Percentiles rank a stretch among this genome's conserved stretches.
Conservation (phyloP, 1,284 basidiomycete genomes). For the Exobasidium rhododendri region DNA sequence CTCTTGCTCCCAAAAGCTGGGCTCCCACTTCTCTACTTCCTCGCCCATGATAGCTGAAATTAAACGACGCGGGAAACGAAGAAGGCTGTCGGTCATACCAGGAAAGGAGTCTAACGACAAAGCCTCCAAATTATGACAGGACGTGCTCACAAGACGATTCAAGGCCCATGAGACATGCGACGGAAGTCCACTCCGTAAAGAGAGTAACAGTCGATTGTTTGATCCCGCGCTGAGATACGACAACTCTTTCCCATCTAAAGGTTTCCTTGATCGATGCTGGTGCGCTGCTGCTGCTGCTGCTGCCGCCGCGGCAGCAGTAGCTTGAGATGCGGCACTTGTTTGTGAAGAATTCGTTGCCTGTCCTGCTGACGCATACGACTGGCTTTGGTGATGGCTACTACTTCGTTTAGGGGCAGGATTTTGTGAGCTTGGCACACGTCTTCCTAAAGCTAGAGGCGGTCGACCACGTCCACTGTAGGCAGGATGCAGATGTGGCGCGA, state of each 20-base stretch:
- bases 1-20: constrained; percentile 30
- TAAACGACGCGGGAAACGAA: constrained; percentile 33
- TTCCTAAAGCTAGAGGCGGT: constrained; percentile 9
- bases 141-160: constrained; percentile 30
- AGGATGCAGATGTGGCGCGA: constrained; percentile 9
- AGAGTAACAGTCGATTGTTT: constrained; percentile 44
- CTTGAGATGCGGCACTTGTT: background rate
- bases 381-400: background rate
- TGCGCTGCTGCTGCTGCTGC: background rate
- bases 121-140: constrained; percentile 21
- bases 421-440: background rate
- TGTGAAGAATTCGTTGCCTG: background rate
- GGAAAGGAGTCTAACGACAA: constrained; percentile 34
- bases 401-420: background rate
- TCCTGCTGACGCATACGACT: background rate
- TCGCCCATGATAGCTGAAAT: constrained; percentile 32
- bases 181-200: constrained; percentile 46
- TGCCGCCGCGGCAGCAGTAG: background rate
- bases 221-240: constrained; percentile 38
- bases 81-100: constrained; percentile 40
- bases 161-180: constrained; percentile 51
- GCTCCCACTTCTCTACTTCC: constrained; percentile 31
- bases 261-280: background rate
- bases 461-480: constrained; percentile 10
- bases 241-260: constrained; percentile 18